Evolutionary conservation across 148 eudicot species (phyloP).

Genomic region (Gaultheria prostrata): DNA sequence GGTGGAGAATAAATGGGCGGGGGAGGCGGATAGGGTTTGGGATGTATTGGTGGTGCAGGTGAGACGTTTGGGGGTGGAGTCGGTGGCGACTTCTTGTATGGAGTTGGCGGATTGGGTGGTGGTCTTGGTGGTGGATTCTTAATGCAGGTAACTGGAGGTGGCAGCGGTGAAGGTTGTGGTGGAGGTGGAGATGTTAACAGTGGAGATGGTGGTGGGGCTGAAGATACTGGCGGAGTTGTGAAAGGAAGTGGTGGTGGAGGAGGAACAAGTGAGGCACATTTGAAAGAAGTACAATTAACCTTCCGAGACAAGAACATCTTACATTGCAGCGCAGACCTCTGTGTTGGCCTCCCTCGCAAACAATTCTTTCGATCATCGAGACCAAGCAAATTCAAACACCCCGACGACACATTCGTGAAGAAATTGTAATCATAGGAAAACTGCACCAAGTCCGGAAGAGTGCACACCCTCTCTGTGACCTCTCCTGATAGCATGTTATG

Average conservation of each 20-base stretch:
- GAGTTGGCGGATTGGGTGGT: neutral
- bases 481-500: slow-evolving; percentile 22
- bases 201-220: slow-evolving; percentile 1
- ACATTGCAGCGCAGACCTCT: slow-evolving; percentile 22
- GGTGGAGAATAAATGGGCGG: neutral
- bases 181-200: neutral
- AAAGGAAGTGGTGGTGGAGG: neutral
- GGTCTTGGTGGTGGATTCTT: neutral
- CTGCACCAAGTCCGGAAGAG: neutral
- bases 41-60: neutral
- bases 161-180: neutral
- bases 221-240: neutral
- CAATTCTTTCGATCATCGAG: slow-evolving; percentile 20
- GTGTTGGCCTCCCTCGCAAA: slow-evolving; percentile 15
- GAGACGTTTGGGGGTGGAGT: neutral
- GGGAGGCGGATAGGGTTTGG: neutral
- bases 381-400: slow-evolving; percentile 7
- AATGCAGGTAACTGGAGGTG: neutral
- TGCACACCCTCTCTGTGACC: neutral
- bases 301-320: slow-evolving; percentile 17
- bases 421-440: slow-evolving; percentile 20
- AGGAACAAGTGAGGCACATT: neutral
- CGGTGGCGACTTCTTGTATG: neutral
- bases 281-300: slow-evolving; percentile 14
- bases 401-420: neutral